These are phyloP conservation scores for Trichomonas gallinae DNA, from an alignment of 208 protist species.

Conservation along the genomic window DNA sequence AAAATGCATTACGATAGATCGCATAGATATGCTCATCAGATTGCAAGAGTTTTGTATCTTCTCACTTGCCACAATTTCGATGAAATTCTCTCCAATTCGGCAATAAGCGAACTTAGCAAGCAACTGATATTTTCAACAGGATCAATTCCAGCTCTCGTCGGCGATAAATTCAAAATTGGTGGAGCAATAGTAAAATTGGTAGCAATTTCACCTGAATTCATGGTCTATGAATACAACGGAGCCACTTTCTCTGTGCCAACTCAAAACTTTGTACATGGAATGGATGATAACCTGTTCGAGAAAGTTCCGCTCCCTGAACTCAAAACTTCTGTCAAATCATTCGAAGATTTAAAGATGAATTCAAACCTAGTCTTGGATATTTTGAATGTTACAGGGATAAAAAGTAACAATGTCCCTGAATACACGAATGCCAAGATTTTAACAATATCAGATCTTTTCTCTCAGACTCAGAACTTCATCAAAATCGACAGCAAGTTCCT, in stretches of 20 bases:
- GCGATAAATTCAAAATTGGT: not conserved
- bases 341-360: too few relatives aligned
- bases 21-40: not conserved
- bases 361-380: too few relatives aligned
- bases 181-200: not conserved
- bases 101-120: not conserved
- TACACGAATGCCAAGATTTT: too few relatives aligned
- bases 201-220: not conserved
- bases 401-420: too few relatives aligned
- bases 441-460: too few relatives aligned
- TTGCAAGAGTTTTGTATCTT: not conserved
- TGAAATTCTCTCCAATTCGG: not conserved
- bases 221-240: not conserved
- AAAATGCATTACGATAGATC: not conserved
- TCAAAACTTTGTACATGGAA: not conserved
- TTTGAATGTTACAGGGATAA: too few relatives aligned
- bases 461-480: too few relatives aligned
- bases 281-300: too few relatives aligned
- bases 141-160: not conserved
- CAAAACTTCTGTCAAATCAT: too few relatives aligned
- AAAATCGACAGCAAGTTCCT: too few relatives aligned
- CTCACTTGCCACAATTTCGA: not conserved
- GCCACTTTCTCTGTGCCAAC: not conserved
- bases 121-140: not conserved
- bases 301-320: too few relatives aligned